A percentile compares a stretch with the other conserved stretches of the same genome.
phyloP scores from a whole-genome alignment of 2,329 filamentous ascomycete genomes.

The Beauveria brongniartii region DNA sequence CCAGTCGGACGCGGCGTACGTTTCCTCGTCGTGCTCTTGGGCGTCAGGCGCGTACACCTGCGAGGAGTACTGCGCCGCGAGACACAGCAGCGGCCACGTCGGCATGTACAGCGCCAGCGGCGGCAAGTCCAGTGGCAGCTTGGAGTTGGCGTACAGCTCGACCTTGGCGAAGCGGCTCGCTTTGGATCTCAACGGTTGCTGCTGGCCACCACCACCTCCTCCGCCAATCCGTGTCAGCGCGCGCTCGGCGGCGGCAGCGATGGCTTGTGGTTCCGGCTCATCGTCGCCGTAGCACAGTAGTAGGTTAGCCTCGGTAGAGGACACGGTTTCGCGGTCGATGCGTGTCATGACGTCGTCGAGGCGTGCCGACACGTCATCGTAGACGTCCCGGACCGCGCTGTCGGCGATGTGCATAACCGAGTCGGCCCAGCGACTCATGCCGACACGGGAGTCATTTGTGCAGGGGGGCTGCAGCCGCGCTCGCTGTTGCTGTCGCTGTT shows the following conservation, averaged over 20 bases:
- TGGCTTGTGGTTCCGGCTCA: neutral
- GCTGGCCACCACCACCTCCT: slow-evolving; percentile 12
- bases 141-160: slow-evolving; percentile 70
- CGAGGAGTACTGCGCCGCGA: slow-evolving; percentile 71
- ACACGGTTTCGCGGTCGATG: slow-evolving; percentile 56
- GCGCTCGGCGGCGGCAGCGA: neutral
- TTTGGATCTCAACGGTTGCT: slow-evolving; percentile 15
- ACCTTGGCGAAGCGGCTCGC: slow-evolving; percentile 58
- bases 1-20: slow-evolving; percentile 63
- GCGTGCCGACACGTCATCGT: slow-evolving; percentile 37
- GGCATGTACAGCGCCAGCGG: slow-evolving; percentile 62
- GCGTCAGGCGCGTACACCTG: slow-evolving; percentile 64
- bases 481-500: neutral
- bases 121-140: slow-evolving; percentile 58
- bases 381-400: slow-evolving; percentile 26
- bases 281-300: slow-evolving; percentile 27
- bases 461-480: slow-evolving; percentile 14
- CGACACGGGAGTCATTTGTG: slow-evolving; percentile 2
- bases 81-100: slow-evolving; percentile 68
- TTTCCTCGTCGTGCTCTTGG: slow-evolving; percentile 23
- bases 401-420: slow-evolving; percentile 37
- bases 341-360: slow-evolving; percentile 62
- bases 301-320: slow-evolving; percentile 47
- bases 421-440: slow-evolving; percentile 27
- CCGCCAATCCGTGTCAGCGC: no score